Percentiles rank a stretch among this genome's conserved stretches.
phyloP scores from a whole-genome alignment of 139 green algal genomes.

The Zygnema cylindricum region DNA sequence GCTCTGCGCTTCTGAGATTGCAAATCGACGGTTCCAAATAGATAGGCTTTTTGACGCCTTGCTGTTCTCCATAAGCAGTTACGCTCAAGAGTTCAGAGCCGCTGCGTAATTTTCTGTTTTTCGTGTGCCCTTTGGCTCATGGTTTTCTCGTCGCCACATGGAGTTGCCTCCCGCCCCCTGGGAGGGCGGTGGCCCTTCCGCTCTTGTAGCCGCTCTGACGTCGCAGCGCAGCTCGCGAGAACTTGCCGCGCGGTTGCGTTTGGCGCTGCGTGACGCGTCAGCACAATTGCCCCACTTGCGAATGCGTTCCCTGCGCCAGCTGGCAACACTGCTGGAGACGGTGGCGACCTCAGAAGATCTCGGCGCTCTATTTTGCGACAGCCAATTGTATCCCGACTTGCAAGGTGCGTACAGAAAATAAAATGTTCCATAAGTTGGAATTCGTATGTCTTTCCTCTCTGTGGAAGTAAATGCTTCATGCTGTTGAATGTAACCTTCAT shows the following conservation, averaged over 20 bases:
- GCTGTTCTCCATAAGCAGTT: no score
- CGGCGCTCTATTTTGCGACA: constrained; percentile 25
- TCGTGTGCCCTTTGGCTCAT: no score
- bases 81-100: no score
- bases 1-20: no score
- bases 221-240: constrained; percentile 16
- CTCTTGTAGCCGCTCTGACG: constrained; percentile 7
- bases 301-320: background rate
- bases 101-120: no score
- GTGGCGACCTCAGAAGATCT: constrained; percentile 13
- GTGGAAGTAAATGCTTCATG: background rate
- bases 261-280: constrained; percentile 22
- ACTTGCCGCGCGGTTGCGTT: background rate
- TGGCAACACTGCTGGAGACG: constrained; percentile 19
- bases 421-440: background rate
- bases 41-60: no score
- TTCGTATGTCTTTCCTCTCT: background rate
- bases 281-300: constrained; percentile 14
- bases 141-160: no score
- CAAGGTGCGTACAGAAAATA: background rate
- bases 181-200: background rate
- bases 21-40: no score
- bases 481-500: background rate
- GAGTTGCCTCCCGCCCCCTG: constrained; percentile 18
- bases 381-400: constrained; percentile 32